Evolutionary conservation across 1,139 yeast species (phyloP).

Genomic region (Zygoascus hellenicus): DNA sequence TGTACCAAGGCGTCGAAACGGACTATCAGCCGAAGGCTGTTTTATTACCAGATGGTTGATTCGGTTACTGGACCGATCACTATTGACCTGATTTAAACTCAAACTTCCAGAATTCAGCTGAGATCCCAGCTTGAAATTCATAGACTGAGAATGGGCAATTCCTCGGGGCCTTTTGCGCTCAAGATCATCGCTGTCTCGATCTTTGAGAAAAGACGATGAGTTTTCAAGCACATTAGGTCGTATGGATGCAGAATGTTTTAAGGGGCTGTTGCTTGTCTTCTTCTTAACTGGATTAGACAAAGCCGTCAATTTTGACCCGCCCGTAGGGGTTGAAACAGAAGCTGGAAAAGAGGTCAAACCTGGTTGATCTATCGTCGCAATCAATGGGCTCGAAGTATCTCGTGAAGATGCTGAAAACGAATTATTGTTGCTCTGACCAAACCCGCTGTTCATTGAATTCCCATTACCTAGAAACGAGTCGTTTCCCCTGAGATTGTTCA

Average conservation of each 20-base stretch:
- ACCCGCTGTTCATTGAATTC: too few species aligned
- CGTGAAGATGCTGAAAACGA: not conserved
- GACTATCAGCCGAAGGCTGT: slow-evolving; percentile 4
- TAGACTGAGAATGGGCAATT: not conserved
- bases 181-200: not conserved
- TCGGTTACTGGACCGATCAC: not conserved
- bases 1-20: not conserved
- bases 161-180: not conserved
- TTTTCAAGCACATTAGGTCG: not conserved
- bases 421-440: too few species aligned
- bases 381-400: not conserved
- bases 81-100: not conserved
- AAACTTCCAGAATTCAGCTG: slow-evolving; percentile 1
- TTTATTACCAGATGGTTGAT: slow-evolving; percentile 2
- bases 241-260: not conserved
- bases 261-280: not conserved
- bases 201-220: not conserved
- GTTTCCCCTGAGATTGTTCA: too few species aligned
- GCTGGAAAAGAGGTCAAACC: not conserved
- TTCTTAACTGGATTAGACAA: not conserved
- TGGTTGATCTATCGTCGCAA: slow-evolving; percentile 2
- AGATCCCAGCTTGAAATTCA: not conserved
- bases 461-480: too few species aligned
- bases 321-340: not conserved
- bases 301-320: not conserved